phyloP scores from a whole-genome alignment of 345 rosid genomes.

The Crucihimalaya himalaica region DNA sequence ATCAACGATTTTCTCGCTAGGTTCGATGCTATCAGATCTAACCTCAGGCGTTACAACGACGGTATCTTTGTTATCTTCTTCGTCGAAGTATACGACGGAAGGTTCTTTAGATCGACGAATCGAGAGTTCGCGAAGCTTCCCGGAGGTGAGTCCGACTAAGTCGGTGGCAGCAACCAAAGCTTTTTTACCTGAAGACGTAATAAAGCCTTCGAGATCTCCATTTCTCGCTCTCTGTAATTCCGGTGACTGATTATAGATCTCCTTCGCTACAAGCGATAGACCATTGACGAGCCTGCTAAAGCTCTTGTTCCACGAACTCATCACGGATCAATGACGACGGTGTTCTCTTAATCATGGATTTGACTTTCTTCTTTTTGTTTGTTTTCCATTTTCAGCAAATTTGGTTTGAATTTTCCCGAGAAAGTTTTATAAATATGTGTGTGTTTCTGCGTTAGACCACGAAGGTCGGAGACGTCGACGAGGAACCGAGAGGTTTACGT shows the following conservation, averaged over 20 bases:
- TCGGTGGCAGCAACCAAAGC: constrained; percentile 77
- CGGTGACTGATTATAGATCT: constrained; percentile 63
- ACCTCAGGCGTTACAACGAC: constrained; percentile 6
- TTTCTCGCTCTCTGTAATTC: constrained; percentile 44
- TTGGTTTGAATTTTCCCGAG: constrained; percentile 22
- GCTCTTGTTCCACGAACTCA: constrained; percentile 55
- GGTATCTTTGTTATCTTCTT: not conserved
- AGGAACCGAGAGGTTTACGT: constrained; percentile 43
- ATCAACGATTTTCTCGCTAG: constrained; percentile 30
- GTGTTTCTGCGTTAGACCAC: constrained; percentile 36
- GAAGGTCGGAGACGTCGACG: constrained; percentile 39
- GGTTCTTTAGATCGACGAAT: constrained; percentile 56
- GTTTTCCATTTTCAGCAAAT: not conserved
- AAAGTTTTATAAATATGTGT: constrained; percentile 2
- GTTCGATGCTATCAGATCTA: constrained; percentile 22
- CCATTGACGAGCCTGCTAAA: constrained; percentile 68
- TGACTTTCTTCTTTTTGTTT: not conserved
- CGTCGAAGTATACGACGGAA: constrained; percentile 60
- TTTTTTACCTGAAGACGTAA: constrained; percentile 59
- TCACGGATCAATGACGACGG: constrained; percentile 1
- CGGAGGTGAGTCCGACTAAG: constrained; percentile 75
- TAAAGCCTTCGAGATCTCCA: constrained; percentile 62
- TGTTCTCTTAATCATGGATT: not conserved
- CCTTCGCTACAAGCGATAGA: constrained; percentile 70
- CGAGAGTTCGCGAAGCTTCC: constrained; percentile 58